Conservation (phyloP, 2,329 filamentous ascomycete genomes). For the Verticillium albo-atrum region DNA sequence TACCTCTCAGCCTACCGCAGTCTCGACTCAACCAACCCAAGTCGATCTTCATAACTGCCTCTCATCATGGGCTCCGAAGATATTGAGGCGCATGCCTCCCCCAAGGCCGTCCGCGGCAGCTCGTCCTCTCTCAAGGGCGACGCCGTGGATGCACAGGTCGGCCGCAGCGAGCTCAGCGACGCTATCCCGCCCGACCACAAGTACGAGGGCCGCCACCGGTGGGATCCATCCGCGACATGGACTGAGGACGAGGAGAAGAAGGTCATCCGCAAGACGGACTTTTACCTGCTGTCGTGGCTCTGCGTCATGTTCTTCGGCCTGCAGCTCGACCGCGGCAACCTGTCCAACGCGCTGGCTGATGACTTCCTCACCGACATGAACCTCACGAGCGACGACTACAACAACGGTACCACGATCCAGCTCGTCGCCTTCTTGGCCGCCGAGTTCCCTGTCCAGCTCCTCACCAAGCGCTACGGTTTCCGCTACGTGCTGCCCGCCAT, state of each 20-base stretch:
- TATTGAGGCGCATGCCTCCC: conserved; percentile 18
- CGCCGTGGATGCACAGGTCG: conserved; percentile 24
- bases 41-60: no score
- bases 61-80: conserved; percentile 17
- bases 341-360: conserved; percentile 58
- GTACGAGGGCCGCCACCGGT: conserved; percentile 38
- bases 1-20: no score
- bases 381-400: conserved; percentile 48
- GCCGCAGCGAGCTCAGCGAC: conserved; percentile 30
- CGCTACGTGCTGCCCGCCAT: conserved; percentile 50
- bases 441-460: conserved; percentile 54
- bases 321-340: conserved; percentile 60
- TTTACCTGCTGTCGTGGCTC: conserved; percentile 30
- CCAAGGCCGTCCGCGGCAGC: conserved; percentile 12
- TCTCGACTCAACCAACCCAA: no score
- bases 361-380: conserved; percentile 52
- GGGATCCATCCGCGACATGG: conserved; percentile 41
- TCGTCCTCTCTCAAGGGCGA: conserved; percentile 18
- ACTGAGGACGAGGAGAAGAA: conserved; percentile 50
- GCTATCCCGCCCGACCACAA: conserved; percentile 22
- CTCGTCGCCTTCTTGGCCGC: conserved; percentile 48
- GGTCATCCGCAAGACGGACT: conserved; percentile 49
- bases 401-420: conserved; percentile 54
- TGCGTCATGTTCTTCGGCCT: conserved; percentile 50
- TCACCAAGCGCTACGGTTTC: conserved; percentile 54